Percentiles rank a stretch among this genome's conserved stretches.
Conservation (phyloP, 176 grass and related monocot genomes). For the Rhynchospora breviuscula region DNA sequence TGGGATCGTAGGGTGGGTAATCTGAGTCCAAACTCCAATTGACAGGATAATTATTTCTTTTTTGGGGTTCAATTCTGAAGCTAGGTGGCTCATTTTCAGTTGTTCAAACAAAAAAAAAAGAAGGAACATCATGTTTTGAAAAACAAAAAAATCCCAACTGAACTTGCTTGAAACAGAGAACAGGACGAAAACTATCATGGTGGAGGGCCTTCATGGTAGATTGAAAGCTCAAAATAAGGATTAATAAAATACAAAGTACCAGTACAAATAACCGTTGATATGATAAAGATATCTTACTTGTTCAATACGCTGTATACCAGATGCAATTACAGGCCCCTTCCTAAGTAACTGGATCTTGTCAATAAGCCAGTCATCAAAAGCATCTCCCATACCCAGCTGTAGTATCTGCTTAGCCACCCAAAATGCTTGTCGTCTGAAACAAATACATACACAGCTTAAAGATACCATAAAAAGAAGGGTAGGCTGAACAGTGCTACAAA, state of each 20-base stretch:
- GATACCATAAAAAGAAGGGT: not conserved
- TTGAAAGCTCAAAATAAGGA: not conserved
- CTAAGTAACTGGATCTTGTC: constrained; percentile 95
- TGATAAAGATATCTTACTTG: constrained; percentile 48
- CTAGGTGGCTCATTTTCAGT: not conserved
- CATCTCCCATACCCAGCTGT: constrained; percentile 98
- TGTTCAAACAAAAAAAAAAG: not conserved
- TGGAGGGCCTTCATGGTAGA: not conserved
- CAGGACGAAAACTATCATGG: not conserved
- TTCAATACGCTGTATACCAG: constrained; percentile 77
- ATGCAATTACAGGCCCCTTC: constrained; percentile 78
- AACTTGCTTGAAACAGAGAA: not conserved
- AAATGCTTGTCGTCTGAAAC: constrained; percentile 90
- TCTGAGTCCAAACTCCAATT: not conserved
- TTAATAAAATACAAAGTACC: not conserved
- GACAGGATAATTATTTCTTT: not conserved
- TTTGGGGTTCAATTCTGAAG: not conserved
- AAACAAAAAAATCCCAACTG: not conserved
- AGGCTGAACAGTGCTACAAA: not conserved
- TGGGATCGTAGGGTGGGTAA: not conserved
- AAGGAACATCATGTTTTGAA: not conserved
- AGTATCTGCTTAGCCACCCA: constrained; percentile 97
- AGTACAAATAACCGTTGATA: not conserved
- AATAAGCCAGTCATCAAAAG: constrained; percentile 99
- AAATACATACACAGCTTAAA: not conserved